Evolutionary conservation across 2,329 filamentous ascomycete species (phyloP).

Genomic region (Trichoderma cornu-damae): DNA sequence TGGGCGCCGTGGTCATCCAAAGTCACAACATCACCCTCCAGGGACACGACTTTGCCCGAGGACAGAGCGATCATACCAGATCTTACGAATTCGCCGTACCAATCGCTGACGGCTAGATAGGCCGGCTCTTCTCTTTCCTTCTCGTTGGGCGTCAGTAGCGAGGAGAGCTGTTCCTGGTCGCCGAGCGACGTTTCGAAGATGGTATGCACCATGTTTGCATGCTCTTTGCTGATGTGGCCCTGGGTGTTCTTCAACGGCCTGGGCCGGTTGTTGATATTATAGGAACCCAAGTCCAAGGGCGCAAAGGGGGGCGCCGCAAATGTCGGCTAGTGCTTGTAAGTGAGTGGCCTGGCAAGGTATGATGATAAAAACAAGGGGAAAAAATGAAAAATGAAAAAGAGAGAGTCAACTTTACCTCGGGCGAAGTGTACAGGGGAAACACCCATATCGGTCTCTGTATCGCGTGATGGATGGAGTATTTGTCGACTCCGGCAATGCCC

Average conservation of each 20-base stretch:
- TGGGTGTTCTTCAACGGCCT: conserved; percentile 56
- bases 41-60: conserved; percentile 40
- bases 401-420: conserved; percentile 43
- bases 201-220: conserved; percentile 49
- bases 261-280: conserved; percentile 61
- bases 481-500: conserved; percentile 38
- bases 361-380: neutral
- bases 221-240: conserved; percentile 57
- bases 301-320: conserved; percentile 56
- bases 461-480: conserved; percentile 62
- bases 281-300: conserved; percentile 67
- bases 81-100: conserved; percentile 69
- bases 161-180: conserved; percentile 50
- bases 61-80: conserved; percentile 53
- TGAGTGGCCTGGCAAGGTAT: neutral
- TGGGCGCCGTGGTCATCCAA: conserved; percentile 27
- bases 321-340: conserved; percentile 33
- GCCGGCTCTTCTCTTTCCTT: conserved; percentile 48
- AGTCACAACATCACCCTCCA: conserved; percentile 35
- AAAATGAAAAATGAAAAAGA: too few species aligned
- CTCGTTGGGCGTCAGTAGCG: conserved; percentile 36
- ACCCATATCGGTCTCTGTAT: conserved; percentile 67
- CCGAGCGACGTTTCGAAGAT: conserved; percentile 47
- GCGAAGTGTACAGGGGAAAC: conserved; percentile 55
- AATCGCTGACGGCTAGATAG: conserved; percentile 64